Conservation (phyloP, 371 early-diverging fungal species). For the Apophysomyces ossiformis region DNA sequence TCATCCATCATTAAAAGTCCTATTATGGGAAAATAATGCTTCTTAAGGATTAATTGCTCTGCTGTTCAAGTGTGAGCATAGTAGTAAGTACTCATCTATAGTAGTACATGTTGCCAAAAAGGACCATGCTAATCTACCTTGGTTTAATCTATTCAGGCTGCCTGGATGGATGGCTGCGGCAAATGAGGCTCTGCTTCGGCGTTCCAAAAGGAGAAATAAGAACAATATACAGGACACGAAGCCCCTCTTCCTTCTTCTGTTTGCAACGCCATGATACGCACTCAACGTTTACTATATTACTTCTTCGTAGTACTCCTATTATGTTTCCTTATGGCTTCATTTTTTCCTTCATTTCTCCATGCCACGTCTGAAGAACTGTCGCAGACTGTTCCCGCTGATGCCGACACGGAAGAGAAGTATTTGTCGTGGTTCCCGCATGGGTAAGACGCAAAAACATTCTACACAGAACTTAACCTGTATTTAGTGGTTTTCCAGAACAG, state of each 20-base stretch:
- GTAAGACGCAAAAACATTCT: constrained; percentile 16
- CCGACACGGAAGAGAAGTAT: constrained; percentile 16
- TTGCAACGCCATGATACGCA: constrained; percentile 11
- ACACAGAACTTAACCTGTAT: background rate
- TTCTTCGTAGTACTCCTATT: constrained; percentile 12
- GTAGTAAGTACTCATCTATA: too few species aligned
- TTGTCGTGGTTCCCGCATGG: constrained; percentile 46
- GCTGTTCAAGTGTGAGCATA: too few species aligned
- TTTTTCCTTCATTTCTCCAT: background rate
- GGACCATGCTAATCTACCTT: too few species aligned
- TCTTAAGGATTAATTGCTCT: too few species aligned
- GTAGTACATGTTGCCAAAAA: too few species aligned
- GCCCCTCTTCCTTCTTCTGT: background rate
- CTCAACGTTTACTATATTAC: constrained; percentile 12
- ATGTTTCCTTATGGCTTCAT: constrained; percentile 1
- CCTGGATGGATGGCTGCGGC: too few species aligned
- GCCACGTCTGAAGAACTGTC: background rate
- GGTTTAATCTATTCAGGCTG: too few species aligned
- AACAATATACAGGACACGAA: background rate
- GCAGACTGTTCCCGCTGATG: background rate
- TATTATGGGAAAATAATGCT: too few species aligned
- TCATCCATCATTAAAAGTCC: too few species aligned
- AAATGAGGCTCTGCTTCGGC: too few species aligned
- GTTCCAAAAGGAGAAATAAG: too few species aligned
- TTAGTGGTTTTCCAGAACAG: constrained; percentile 43